Base-by-base conservation (phyloP, 2,329 filamentous ascomycete genomes). In the Fusarium sp. region DNA sequence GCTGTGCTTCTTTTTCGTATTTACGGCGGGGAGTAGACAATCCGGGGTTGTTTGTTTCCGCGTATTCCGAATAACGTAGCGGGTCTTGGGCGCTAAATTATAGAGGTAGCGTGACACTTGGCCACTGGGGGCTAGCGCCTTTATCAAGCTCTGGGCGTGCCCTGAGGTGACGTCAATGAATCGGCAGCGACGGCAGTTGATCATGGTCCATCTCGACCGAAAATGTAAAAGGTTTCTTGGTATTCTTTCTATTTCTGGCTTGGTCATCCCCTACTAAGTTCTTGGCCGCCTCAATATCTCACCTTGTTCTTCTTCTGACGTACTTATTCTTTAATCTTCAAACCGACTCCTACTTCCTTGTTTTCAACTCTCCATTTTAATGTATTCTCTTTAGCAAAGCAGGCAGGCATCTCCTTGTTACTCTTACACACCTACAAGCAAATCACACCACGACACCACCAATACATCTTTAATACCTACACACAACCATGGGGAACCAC, bases 401-500 rank as follows among this genome's bases (percentile, higher is more conserved):
- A 58, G 43, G 44, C 34, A 53, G 39, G 14, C 42, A 46, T 55
- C 26, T 26, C 50, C 28, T 53, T 53, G 44, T 22, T 19, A 22
- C 22, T 36, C 40, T 44, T 42, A 44, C 57, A 54, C 21, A 46
- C 28, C 42, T 28, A 36, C 50, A 57, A 36, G 17, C 34, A 49
- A 38, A 57, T 39, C 52, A 53, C 40, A 36, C 22, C 34, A 49
- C 34, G 55, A 40, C 52, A 53, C 40, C 28, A 28, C 43, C n/a
- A 34, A 26, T 19, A 22, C 38, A 57, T 44, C 10, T 39, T 24
- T 45, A 47, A 46, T 44, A 53, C 11, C 31, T 28, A 36, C 40
- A 24, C 28, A 33, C 39, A 26, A 62, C 34, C 60, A 90, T 91
- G 88, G 80, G 84, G 40, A 80, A 80, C 59, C 83, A 90, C 57